These are phyloP conservation scores for Phytophthora crassamura DNA, from an alignment of 352 stramenopile species.

Conservation along the genomic window DNA sequence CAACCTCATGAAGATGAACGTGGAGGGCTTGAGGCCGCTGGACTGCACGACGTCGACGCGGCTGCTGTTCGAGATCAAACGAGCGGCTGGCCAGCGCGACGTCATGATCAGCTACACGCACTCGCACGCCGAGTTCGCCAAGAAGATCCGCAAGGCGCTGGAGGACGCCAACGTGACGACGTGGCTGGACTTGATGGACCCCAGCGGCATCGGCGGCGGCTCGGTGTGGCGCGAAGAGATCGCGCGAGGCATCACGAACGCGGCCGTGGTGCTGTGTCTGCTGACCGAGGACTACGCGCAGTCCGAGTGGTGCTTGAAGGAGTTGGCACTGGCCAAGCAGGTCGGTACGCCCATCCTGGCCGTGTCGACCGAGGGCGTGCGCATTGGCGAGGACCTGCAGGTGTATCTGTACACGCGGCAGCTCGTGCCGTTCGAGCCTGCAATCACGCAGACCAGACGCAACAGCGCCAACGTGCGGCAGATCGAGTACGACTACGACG, in stretches of 20 bases:
- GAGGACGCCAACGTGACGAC: constrained; percentile 85
- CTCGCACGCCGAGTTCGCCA: constrained; percentile 82
- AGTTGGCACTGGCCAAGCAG: constrained; percentile 83
- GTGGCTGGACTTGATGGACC: constrained; percentile 89
- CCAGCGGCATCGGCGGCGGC: constrained; percentile 83
- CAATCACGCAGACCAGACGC: constrained; percentile 60
- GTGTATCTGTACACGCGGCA: constrained; percentile 88
- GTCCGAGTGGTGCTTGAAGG: constrained; percentile 88
- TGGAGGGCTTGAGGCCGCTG: constrained; percentile 66
- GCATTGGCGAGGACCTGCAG: constrained; percentile 76
- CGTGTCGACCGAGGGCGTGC: constrained; percentile 71
- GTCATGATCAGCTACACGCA: constrained; percentile 92
- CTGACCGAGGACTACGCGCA: constrained; percentile 81
- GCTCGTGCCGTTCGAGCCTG: constrained; percentile 78
- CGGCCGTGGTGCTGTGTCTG: constrained; percentile 76
- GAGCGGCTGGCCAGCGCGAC: constrained; percentile 74
- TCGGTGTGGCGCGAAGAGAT: constrained; percentile 87
- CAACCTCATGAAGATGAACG: constrained; percentile 81
- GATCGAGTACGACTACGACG: constrained; percentile 86
- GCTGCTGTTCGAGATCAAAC: constrained; percentile 85
- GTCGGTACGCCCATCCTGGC: constrained; percentile 79
- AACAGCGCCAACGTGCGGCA: constrained; percentile 64
- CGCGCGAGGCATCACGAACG: constrained; percentile 78
- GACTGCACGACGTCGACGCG: constrained; percentile 84
- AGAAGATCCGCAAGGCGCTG: constrained; percentile 72